These are phyloP conservation scores for Phaeodactylum tricornutum DNA, from an alignment of 108 stramenopile genomes.

Conservation along the genomic window DNA sequence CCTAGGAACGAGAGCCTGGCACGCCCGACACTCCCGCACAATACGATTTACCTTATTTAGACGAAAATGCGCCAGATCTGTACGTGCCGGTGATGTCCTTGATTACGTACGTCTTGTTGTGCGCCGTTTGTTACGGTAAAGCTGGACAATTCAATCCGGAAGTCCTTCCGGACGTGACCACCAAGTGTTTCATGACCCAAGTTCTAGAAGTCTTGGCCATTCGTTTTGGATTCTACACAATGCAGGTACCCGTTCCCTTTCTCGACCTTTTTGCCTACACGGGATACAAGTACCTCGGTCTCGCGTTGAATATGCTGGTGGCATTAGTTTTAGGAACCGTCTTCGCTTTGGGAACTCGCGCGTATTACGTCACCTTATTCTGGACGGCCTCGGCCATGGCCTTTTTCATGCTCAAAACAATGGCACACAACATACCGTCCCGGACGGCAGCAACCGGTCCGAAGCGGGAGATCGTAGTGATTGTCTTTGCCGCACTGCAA, in stretches of 20 bases:
- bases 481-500: conserved; percentile 79
- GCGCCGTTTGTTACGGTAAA: conserved; percentile 85
- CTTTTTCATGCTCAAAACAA: conserved; percentile 85
- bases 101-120: conserved; percentile 90
- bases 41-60: conserved; percentile 77
- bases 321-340: conserved; percentile 51
- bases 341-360: conserved; percentile 32
- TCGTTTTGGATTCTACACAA: conserved; percentile 79
- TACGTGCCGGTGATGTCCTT: conserved; percentile 95
- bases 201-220: conserved; percentile 82
- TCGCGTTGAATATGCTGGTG: conserved; percentile 67
- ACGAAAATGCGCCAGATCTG: conserved; percentile 95
- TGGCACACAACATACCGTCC: conserved; percentile 70
- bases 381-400: conserved; percentile 73
- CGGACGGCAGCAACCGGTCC: conserved; percentile 50
- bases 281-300: conserved; percentile 87
- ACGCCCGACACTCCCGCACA: background rate
- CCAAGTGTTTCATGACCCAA: conserved; percentile 84
- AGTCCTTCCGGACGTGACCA: conserved; percentile 80
- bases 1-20: too few relatives aligned
- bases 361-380: conserved; percentile 75
- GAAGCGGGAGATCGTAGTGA: conserved; percentile 78
- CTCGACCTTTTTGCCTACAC: conserved; percentile 74
- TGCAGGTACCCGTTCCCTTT: conserved; percentile 58
- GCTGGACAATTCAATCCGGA: conserved; percentile 85